Evolutionary conservation across 148 eudicot species (phyloP).

Genomic region (Chenopodium berlandieri): DNA sequence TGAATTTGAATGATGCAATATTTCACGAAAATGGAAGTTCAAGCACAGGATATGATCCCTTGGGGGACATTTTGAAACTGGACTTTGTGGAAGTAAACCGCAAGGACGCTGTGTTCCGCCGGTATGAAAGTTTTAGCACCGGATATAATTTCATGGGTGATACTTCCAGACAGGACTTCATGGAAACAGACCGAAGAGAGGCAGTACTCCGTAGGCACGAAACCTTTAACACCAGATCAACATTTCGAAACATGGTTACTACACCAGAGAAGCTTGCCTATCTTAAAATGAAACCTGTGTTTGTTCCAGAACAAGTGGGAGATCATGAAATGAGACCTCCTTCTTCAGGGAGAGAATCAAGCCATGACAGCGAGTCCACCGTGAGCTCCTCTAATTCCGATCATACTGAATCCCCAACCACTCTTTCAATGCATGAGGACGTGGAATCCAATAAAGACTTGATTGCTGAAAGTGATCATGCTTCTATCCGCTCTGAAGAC

Average conservation of each 20-base stretch:
- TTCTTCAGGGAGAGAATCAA: conserved; percentile 32
- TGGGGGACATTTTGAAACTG: conserved; percentile 4
- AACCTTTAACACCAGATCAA: conserved; percentile 33
- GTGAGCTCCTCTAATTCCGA: conserved; percentile 52
- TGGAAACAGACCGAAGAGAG: conserved; percentile 30
- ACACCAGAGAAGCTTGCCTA: conserved; percentile 8
- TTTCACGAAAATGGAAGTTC: conserved; percentile 22
- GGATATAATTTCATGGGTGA: conserved; percentile 28
- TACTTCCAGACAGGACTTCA: conserved; percentile 28
- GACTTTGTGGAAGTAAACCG: conserved; percentile 7
- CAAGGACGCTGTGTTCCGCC: conserved; percentile 28
- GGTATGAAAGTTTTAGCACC: conserved; percentile 30
- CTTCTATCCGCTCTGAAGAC: conserved; percentile 35
- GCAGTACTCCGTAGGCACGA: conserved; percentile 40
- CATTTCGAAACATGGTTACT: conserved; percentile 9
- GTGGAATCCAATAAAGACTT: conserved; percentile 30
- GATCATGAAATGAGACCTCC: conserved; percentile 43
- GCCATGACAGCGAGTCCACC: conserved; percentile 16
- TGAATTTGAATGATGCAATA: conserved; percentile 5
- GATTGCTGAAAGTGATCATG: conserved; percentile 29
- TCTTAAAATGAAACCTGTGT: conserved; percentile 35
- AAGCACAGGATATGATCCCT: conserved; percentile 1
- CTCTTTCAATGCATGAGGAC: conserved; percentile 29
- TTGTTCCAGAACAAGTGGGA: conserved; percentile 34
- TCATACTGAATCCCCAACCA: conserved; percentile 40